These are phyloP conservation scores for Fusarium falciforme DNA, from an alignment of 2,329 filamentous ascomycete genomes.

Conservation along the genomic window DNA sequence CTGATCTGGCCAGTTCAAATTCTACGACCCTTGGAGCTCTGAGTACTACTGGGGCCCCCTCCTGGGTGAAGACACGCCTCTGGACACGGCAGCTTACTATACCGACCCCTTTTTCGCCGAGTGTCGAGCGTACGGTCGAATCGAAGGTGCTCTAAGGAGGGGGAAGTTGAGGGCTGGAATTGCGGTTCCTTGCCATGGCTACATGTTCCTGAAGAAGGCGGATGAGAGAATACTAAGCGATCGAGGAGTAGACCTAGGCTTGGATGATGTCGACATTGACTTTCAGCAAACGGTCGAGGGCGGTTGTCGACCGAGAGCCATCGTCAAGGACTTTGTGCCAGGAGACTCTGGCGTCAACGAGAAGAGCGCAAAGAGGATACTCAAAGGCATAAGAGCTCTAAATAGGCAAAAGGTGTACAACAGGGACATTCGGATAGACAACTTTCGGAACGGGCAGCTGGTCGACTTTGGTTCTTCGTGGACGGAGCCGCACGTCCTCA, in stretches of 20 bases:
- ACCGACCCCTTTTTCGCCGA: conserved; percentile 39
- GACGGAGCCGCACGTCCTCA: conserved; percentile 26
- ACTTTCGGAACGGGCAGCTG: conserved; percentile 21
- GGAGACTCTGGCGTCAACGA: conserved; percentile 7
- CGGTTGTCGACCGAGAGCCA: conserved; percentile 18
- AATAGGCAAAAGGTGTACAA: conserved; percentile 23
- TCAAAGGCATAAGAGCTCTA: conserved; percentile 4
- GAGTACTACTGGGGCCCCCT: conserved; percentile 33
- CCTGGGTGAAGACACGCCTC: conserved; percentile 16
- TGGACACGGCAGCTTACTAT: conserved; percentile 30
- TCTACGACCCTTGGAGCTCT: conserved; percentile 24
- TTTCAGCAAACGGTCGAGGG: conserved; percentile 15
- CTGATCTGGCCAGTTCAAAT: conserved; percentile 31
- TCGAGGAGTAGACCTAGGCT: conserved; percentile 11
- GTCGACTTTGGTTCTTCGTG: conserved; percentile 33
- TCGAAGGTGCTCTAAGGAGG: conserved; percentile 9
- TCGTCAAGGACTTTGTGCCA: conserved; percentile 24
- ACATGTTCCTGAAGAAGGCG: conserved; percentile 14
- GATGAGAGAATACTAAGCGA: conserved; percentile 9
- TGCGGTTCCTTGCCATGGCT: conserved; percentile 21
- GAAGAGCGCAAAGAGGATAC: neutral
- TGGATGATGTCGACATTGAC: conserved; percentile 14
- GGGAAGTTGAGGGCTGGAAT: neutral
- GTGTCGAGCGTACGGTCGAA: conserved; percentile 37
- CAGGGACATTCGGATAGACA: conserved; percentile 24